phyloP scores from a whole-genome alignment of 2,329 filamentous ascomycete genomes.

The Trichoderma gracile region DNA sequence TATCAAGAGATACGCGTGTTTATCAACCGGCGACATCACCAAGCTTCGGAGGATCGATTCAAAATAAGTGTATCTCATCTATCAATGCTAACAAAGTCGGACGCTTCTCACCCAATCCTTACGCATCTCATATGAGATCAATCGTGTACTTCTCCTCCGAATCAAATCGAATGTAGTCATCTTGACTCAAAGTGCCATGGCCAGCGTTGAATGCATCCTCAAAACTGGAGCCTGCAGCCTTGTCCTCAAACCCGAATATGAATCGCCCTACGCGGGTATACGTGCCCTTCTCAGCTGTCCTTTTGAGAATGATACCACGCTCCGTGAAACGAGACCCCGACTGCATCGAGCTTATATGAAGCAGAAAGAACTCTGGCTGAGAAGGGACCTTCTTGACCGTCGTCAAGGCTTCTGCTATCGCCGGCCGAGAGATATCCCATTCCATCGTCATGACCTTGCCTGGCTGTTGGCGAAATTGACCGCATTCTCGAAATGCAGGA shows the following conservation, averaged over 20 bases:
- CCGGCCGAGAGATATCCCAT: background rate
- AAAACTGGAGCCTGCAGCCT: background rate
- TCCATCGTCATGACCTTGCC: background rate
- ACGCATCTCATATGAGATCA: no score
- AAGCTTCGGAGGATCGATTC: no score
- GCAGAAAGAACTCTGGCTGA: background rate
- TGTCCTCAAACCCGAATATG: background rate
- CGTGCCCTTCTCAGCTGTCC: background rate
- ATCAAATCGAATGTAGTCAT: background rate
- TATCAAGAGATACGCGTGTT: no score
- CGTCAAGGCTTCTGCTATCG: background rate
- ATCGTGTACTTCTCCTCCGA: background rate
- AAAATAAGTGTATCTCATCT: no score
- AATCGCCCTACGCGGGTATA: background rate
- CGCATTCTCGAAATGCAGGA: background rate
- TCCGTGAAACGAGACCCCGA: background rate
- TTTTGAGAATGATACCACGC: background rate
- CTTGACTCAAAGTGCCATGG: no score
- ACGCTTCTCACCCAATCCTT: no score
- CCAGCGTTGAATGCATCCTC: background rate
- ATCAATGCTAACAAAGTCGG: no score
- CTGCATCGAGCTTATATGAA: background rate
- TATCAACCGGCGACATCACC: no score
- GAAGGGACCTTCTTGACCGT: background rate
- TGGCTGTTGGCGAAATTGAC: background rate